These are phyloP conservation scores for Heterococcus sp. DNA, from an alignment of 108 stramenopile genomes.

Conservation along the genomic window DNA sequence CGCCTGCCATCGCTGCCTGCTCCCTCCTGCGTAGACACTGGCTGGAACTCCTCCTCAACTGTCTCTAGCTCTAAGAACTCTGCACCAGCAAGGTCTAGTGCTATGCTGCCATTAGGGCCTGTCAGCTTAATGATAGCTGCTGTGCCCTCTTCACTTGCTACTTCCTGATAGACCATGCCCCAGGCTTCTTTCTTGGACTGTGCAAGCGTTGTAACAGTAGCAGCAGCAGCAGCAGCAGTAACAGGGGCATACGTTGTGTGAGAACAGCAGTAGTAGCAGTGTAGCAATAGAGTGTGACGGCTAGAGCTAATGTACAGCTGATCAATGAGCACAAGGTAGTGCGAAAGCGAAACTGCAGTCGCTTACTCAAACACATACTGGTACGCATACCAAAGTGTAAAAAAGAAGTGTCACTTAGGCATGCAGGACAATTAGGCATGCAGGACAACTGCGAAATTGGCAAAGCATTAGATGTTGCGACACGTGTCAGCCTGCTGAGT, in stretches of 20 bases:
- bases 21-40: too few relatives aligned
- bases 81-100: background rate
- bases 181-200: background rate
- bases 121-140: background rate
- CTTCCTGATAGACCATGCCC: background rate
- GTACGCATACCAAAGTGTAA: too few relatives aligned
- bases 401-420: too few relatives aligned
- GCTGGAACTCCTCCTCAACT: background rate
- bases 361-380: background rate
- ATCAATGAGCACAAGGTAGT: background rate
- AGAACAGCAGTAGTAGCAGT: background rate
- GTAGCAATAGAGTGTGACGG: background rate
- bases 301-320: background rate
- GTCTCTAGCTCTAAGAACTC: background rate
- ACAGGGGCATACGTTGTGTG: background rate
- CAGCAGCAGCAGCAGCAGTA: background rate
- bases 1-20: background rate
- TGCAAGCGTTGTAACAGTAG: background rate
- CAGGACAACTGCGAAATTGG: too few relatives aligned
- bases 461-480: too few relatives aligned
- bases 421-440: too few relatives aligned
- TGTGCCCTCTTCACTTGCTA: background rate
- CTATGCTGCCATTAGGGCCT: background rate
- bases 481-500: too few relatives aligned
- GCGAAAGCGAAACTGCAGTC: background rate